Percentiles rank a stretch among this genome's conserved stretches.
Conservation (phyloP, 257 asterid species). For the Eustoma russellianum region DNA sequence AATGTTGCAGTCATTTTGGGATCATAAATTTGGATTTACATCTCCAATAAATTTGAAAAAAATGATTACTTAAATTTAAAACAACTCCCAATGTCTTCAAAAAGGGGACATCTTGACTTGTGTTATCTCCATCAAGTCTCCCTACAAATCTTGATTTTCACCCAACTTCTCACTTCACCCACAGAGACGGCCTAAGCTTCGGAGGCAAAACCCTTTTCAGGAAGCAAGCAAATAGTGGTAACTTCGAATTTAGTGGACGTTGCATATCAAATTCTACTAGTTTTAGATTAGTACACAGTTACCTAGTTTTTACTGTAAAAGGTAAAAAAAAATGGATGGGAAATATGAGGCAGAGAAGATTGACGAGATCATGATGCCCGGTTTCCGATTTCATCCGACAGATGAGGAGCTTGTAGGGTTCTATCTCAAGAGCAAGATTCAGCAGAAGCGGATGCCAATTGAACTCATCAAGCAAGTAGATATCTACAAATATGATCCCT, state of each 20-base stretch:
- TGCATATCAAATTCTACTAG: too few species aligned
- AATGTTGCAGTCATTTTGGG: conserved; percentile 32
- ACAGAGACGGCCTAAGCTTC: conserved; percentile 7
- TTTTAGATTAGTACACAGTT: too few species aligned
- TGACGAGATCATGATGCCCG: conserved; percentile 71
- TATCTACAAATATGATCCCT: conserved; percentile 78
- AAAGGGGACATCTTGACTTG: conserved; percentile 18
- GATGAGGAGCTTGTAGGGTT: conserved; percentile 82
- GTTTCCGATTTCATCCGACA: conserved; percentile 79
- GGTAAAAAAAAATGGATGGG: conserved; percentile 35
- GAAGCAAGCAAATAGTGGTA: too few species aligned
- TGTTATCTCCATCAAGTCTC: conserved; percentile 9
- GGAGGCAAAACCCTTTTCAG: conserved; percentile 5
- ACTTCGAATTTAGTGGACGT: too few species aligned
- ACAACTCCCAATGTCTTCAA: conserved; percentile 13
- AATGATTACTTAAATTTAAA: neutral
- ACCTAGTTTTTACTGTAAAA: too few species aligned
- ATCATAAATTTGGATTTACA: conserved; percentile 41
- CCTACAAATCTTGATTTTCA: conserved; percentile 4
- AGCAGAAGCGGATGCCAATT: conserved; percentile 48
- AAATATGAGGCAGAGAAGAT: conserved; percentile 38
- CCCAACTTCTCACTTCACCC: conserved; percentile 2
- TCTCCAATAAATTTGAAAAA: too few species aligned
- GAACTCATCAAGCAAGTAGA: conserved; percentile 79
- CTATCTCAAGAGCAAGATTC: conserved; percentile 58